Evolutionary conservation across 495 filamentous ascomycete genomes (phyloP), one percentile per base, ranked within the genome.

Genomic region (Alectoria sarmentosa): DNA sequence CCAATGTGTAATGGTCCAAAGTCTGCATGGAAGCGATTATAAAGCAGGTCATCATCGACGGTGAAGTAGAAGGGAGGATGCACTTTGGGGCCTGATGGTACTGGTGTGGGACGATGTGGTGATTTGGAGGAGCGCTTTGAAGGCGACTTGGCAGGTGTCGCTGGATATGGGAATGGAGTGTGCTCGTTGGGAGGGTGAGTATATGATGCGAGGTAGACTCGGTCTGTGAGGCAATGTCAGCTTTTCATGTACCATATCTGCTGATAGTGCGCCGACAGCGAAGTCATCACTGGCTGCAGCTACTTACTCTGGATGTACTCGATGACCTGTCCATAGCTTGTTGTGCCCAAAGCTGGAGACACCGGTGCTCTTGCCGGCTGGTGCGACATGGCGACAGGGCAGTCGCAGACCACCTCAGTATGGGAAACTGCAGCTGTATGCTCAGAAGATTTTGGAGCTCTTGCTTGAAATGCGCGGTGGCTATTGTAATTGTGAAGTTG

Each of bases 11-110:
- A 80, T 69, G 94, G 94, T 66, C 94, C 94, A 75, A 99, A 99
- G 75, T 99, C 94, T 65, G 93, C 92, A 75, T 97, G 92, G 78
- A 99, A 99, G 11, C 92, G 91, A 73, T 99, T 98, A 80, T 99
- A 99, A 32, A 96, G 82, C 19, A 99, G 84, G 38, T 80, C 87
- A 71, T 96, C 90, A 71, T 99, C 95, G 64, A 98, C 85, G 5
- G 92, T 92, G 76, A 99, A 99, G 76, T 99, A 99, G 65, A 88
- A 90, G 0, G 95, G 95, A 60, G 86, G 78, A 42, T 78, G 76
- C 58, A 74, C 74, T 73, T 80, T 86, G 69, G 75, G 76, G 6
- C 73, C 76, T 49, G 68, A 74, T 73, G 42, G 76, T 7, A 77
- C 68, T 26, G 77, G 71, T 1, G 72, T 73, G 0, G 83, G 78